Conservation (phyloP, 768 basidiomycete genomes). For the Agaricus blazei region DNA sequence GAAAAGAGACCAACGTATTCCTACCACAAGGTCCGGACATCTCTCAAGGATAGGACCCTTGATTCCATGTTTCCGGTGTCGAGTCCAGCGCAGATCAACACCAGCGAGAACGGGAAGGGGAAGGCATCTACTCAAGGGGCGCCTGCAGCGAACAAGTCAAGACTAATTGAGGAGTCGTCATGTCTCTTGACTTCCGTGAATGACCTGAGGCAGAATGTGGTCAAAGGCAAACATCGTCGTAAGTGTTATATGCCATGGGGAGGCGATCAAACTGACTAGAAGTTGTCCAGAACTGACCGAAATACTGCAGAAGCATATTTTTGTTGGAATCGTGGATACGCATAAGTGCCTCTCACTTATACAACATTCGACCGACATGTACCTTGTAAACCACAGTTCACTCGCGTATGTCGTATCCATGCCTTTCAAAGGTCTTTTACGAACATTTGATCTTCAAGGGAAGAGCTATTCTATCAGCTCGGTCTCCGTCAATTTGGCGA, state of each 20-base stretch:
- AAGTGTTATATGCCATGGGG: conserved; percentile 17
- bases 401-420: conserved; percentile 58
- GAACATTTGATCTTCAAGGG: conserved; percentile 38
- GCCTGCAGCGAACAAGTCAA: conserved; percentile 23
- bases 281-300: conserved; percentile 62
- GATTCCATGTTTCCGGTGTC: conserved; percentile 89
- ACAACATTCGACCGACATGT: conserved; percentile 85
- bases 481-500: conserved; percentile 89
- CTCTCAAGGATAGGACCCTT: conserved; percentile 80
- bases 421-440: neutral
- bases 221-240: conserved; percentile 69
- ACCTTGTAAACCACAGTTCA: conserved; percentile 80
- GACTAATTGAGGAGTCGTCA: conserved; percentile 67
- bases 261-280: neutral
- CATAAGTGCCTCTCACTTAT: conserved; percentile 71
- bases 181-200: conserved; percentile 75
- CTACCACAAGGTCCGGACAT: conserved; percentile 91
- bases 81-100: conserved; percentile 39
- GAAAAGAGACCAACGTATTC: conserved; percentile 54
- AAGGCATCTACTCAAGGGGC: conserved; percentile 17
- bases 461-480: conserved; percentile 94
- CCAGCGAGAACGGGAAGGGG: conserved; percentile 9
- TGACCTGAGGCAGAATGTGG: conserved; percentile 53
- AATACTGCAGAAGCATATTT: conserved; percentile 81
- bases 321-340: conserved; percentile 88